These are phyloP conservation scores for Macrotyloma uniflorum DNA, from an alignment of 306 rosid genomes.

Conservation along the genomic window DNA sequence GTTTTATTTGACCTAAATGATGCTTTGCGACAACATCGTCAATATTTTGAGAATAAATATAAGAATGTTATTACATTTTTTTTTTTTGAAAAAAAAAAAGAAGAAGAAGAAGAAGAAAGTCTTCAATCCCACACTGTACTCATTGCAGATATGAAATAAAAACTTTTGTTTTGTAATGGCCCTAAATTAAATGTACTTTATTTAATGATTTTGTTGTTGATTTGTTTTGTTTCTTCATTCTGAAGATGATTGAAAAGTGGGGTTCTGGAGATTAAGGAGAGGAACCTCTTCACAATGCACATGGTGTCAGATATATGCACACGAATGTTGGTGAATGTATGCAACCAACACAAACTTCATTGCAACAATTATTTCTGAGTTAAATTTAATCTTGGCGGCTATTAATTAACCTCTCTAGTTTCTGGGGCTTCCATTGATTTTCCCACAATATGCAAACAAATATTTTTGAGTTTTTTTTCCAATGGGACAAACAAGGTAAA, in stretches of 20 bases:
- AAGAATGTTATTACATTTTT: too few relatives aligned
- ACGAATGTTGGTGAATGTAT: constrained; percentile 29
- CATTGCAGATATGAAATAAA: neutral
- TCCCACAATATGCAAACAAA: neutral
- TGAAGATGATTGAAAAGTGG: constrained; percentile 37
- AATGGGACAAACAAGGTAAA: constrained; percentile 19
- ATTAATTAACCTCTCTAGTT: neutral
- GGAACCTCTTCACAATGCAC: constrained; percentile 38
- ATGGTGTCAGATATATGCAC: constrained; percentile 37
- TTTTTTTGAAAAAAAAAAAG: too few relatives aligned
- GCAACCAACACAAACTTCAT: neutral
- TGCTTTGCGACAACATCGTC: constrained; percentile 3
- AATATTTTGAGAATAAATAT: neutral
- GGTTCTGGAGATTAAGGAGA: constrained; percentile 33
- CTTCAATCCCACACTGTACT: neutral
- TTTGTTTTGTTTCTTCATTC: constrained; percentile 18
- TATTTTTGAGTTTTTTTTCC: neutral
- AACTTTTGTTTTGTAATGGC: neutral
- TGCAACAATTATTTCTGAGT: constrained; percentile 2
- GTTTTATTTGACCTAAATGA: neutral
- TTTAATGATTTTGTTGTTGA: constrained; percentile 26
- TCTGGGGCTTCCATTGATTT: neutral
- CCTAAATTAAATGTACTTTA: constrained; percentile 20
- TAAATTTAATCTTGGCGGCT: neutral
- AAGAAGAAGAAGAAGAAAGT: too few relatives aligned